Evolutionary conservation across 129 eudicot species (phyloP).

Genomic region (Dittrichia graveolens): DNA sequence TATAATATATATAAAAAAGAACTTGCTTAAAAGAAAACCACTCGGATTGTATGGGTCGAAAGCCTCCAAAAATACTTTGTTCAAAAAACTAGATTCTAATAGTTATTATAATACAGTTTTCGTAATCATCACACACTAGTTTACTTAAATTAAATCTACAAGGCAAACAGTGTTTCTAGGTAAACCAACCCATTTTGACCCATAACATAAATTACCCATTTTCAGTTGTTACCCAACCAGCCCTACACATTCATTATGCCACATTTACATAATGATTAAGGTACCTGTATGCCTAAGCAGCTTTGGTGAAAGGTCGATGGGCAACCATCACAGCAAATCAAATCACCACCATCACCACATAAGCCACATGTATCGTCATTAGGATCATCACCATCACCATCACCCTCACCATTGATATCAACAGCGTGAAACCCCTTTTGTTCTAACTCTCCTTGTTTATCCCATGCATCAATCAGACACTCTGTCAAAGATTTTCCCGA

Average conservation of each 20-base stretch:
- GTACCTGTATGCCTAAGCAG: slow-evolving; percentile 80
- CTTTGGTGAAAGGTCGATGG: slow-evolving; percentile 90
- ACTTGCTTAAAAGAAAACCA: background rate
- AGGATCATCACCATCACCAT: slow-evolving; percentile 94
- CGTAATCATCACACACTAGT: slow-evolving; percentile 2
- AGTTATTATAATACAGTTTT: background rate
- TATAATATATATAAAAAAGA: too few relatives aligned
- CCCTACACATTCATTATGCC: background rate
- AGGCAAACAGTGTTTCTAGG: slow-evolving; percentile 10
- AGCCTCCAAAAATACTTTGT: background rate
- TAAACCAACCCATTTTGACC: background rate
- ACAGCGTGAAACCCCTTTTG: slow-evolving; percentile 57
- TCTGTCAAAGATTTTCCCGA: slow-evolving; percentile 76
- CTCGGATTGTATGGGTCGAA: background rate
- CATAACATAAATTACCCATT: background rate
- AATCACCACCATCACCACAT: slow-evolving; percentile 91
- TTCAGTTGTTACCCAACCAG: background rate
- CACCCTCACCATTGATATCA: slow-evolving; percentile 79
- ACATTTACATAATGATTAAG: background rate
- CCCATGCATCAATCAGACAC: slow-evolving; percentile 93
- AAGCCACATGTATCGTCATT: slow-evolving; percentile 89
- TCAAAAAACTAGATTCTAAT: background rate
- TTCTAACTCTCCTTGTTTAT: slow-evolving; percentile 65
- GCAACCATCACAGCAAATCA: slow-evolving; percentile 94
- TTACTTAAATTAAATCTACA: background rate